Base-by-base conservation (phyloP, 441 rosid genomes). In the Erodium trifolium region DNA sequence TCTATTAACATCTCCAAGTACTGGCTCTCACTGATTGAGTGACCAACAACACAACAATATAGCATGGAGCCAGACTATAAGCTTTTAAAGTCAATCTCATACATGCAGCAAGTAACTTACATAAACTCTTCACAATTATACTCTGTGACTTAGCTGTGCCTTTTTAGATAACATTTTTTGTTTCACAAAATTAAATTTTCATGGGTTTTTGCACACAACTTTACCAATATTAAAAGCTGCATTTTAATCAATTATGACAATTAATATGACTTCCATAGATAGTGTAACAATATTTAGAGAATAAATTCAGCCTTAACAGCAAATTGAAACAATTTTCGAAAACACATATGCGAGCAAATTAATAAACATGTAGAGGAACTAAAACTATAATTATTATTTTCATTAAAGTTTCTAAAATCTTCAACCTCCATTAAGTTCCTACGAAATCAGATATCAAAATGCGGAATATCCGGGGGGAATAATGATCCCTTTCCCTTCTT, bases 121-220 rank as follows among this genome's bases (percentile, higher is more conserved):
- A 60, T 60, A 60, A 60, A 60, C 23, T 19, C 65, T 23, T 60
- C 65, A 27, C 35, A 60, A 49, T 49, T 49, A 49, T 13, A 14
- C 65, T 60, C 5, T 10, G 34, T 27, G 35, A 23, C 31, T 18
- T 27, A 59, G 64, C 19, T 59, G 16, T 10, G 19, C 19, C n/a
- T 27, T 60, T 19, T 12, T 60, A 60, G 4, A 10, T 13, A 18
- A 23, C 57, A 3, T 59, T 8, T 18, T 17, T 5, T 57, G 23
- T 18, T 57, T 57, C 29, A 57, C 63, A 57, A 18, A 59, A 11
- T 31, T 3, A 59, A 3, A 18, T 60, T 49, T 10, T 12, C 65
- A 4, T 11, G 31, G 65, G 65, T 8, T 55, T 23, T 19, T 60
- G 65, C 14, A 60, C 34, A 23, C 31, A 19, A 60, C 65, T 60